Percentiles rank a stretch among this genome's conserved stretches.
Conservation (phyloP, 345 rosid species). For the Linum tenue region DNA sequence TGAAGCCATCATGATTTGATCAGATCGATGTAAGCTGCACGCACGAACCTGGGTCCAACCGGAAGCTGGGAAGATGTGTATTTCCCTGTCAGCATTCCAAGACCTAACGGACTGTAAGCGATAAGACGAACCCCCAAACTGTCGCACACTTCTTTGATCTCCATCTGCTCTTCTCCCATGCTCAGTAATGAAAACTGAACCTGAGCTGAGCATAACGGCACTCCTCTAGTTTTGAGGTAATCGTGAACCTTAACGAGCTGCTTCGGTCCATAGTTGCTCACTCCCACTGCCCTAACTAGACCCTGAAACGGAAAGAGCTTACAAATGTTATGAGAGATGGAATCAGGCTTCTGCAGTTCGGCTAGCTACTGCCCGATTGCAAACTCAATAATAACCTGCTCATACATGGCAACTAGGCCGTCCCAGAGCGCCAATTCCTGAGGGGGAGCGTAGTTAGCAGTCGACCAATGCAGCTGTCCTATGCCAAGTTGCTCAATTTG, state of each 20-base stretch:
- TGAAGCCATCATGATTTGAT: neutral
- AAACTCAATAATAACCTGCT: constrained; percentile 42
- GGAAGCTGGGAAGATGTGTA: constrained; percentile 66
- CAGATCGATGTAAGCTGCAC: neutral
- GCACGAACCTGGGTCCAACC: constrained; percentile 59
- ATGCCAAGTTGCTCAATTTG: constrained; percentile 76
- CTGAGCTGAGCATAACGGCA: constrained; percentile 84
- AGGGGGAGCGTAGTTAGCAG: constrained; percentile 77
- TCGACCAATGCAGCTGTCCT: constrained; percentile 90
- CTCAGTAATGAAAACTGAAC: constrained; percentile 84
- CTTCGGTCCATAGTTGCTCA: constrained; percentile 87
- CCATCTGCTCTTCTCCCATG: constrained; percentile 70
- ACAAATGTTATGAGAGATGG: too few relatives aligned
- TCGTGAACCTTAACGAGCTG: constrained; percentile 71
- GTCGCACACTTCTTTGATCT: constrained; percentile 54
- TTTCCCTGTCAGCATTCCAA: constrained; percentile 93
- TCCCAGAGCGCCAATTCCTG: constrained; percentile 84
- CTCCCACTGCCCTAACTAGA: constrained; percentile 79
- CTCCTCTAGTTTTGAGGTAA: constrained; percentile 71
- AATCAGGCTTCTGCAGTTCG: too few relatives aligned
- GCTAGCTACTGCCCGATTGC: too few relatives aligned
- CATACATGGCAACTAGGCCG: constrained; percentile 81
- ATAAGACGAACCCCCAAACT: constrained; percentile 60
- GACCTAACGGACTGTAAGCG: constrained; percentile 83
- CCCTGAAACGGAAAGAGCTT: constrained; percentile 32